phyloP scores from a whole-genome alignment of 768 basidiomycete species.

The Lyophyllum semitale region DNA sequence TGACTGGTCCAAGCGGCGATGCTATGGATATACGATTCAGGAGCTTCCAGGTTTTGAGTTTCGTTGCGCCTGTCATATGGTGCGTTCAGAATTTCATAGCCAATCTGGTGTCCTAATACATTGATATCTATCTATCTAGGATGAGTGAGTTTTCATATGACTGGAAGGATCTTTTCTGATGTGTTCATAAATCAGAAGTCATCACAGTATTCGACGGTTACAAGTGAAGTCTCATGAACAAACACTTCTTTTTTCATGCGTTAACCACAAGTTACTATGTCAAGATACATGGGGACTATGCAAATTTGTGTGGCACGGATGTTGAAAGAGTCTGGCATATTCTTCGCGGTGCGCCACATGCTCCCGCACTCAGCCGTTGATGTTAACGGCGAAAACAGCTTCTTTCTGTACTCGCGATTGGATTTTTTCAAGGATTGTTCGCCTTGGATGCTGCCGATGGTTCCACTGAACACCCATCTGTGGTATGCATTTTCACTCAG shows the following conservation, averaged over 20 bases:
- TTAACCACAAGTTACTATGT: neutral
- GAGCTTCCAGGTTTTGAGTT: conserved; percentile 90
- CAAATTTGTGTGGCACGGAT: conserved; percentile 93
- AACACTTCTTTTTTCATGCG: neutral
- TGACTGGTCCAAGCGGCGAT: conserved; percentile 38
- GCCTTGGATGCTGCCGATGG: conserved; percentile 93
- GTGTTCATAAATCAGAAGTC: conserved; percentile 49
- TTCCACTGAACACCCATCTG: conserved; percentile 49
- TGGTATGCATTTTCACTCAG: conserved; percentile 35
- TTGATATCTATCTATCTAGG: conserved; percentile 39
- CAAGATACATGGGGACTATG: conserved; percentile 86
- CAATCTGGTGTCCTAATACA: neutral
- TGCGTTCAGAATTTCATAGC: conserved; percentile 31
- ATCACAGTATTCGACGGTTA: conserved; percentile 81
- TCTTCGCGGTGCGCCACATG: conserved; percentile 73
- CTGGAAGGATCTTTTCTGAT: neutral
- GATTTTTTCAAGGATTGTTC: conserved; percentile 85
- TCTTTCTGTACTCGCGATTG: conserved; percentile 78
- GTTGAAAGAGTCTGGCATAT: conserved; percentile 91
- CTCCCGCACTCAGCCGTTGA: neutral
- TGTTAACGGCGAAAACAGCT: conserved; percentile 46
- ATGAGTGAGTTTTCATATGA: conserved; percentile 63
- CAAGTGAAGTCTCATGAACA: conserved; percentile 50
- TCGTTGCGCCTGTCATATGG: conserved; percentile 89
- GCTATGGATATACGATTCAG: conserved; percentile 45